phyloP scores from a whole-genome alignment of 23 red algal species.

The Agarophyton chilense region DNA sequence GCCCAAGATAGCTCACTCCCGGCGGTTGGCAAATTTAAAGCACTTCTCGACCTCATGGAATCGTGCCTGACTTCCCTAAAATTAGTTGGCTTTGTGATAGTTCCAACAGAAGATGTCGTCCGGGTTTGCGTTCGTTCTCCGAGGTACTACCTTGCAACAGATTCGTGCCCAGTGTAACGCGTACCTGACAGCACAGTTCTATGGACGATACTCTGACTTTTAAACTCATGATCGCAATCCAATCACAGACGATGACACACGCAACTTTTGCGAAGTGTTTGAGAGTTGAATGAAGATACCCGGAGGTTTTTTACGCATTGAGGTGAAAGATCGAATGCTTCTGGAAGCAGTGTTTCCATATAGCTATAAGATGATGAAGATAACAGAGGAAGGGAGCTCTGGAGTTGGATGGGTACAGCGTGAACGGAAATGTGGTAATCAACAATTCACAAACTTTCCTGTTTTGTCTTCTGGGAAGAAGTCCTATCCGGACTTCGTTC shows the following conservation, averaged over 20 bases:
- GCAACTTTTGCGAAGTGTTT: slow-evolving; percentile 91
- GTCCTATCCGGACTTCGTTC: too few relatives aligned
- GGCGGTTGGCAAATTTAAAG: slow-evolving; percentile 72
- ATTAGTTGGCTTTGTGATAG: slow-evolving; percentile 71
- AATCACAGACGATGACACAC: slow-evolving; percentile 72
- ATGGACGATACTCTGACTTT: slow-evolving; percentile 79
- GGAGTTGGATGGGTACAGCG: slow-evolving; percentile 36
- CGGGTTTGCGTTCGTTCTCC: slow-evolving; percentile 80
- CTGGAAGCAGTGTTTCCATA: slow-evolving; percentile 71
- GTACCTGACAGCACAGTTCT: slow-evolving; percentile 68
- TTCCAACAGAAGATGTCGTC: slow-evolving; percentile 79
- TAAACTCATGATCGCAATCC: slow-evolving; percentile 75
- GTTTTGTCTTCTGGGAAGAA: too few relatives aligned
- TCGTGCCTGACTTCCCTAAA: slow-evolving; percentile 54
- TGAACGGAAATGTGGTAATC: too few relatives aligned
- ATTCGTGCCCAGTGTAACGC: slow-evolving; percentile 72
- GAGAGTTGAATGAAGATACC: slow-evolving; percentile 87
- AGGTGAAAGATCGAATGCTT: slow-evolving; percentile 85
- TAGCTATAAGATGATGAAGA: slow-evolving; percentile 50
- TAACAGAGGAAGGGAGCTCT: slow-evolving; percentile 35
- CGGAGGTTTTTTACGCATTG: slow-evolving; percentile 75
- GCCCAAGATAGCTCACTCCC: slow-evolving; percentile 63
- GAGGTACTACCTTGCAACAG: slow-evolving; percentile 74
- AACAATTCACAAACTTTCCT: too few relatives aligned
- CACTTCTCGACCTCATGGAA: slow-evolving; percentile 70